Percentiles rank a stretch among this genome's conserved stretches.
Conservation (phyloP, 192 early-diverging fungal species). For the Borealophlyctis nickersoniae region DNA sequence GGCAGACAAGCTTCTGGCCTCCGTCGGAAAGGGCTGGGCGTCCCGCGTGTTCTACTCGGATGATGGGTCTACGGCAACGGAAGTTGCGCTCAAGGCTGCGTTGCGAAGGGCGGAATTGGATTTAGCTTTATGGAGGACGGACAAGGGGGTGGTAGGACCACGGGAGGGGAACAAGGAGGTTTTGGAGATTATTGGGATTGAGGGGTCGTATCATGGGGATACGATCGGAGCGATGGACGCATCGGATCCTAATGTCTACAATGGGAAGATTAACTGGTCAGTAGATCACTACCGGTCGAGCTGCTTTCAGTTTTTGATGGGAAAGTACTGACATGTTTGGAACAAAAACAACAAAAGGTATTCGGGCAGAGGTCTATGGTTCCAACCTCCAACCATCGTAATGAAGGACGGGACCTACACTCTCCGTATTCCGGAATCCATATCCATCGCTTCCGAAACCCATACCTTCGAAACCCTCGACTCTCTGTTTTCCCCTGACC, state of each 20-base stretch:
- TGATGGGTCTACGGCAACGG: conserved; percentile 76
- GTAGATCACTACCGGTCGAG: too few species aligned
- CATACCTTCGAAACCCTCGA: conserved; percentile 5
- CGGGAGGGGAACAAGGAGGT: conserved; percentile 24
- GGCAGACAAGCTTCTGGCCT: conserved; percentile 53
- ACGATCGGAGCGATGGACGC: conserved; percentile 85
- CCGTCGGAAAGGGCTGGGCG: conserved; percentile 59
- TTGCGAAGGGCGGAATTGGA: conserved; percentile 47
- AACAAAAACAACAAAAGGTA: too few species aligned
- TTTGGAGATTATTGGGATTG: conserved; percentile 63
- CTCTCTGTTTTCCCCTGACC: conserved; percentile 12
- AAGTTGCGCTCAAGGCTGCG: conserved; percentile 81
- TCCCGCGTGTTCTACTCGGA: conserved; percentile 75
- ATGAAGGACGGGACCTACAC: conserved; percentile 27
- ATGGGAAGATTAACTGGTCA: conserved; percentile 70
- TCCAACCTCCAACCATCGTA: conserved; percentile 53
- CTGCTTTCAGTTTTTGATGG: too few species aligned
- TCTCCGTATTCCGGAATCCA: conserved; percentile 16
- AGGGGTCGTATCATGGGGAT: conserved; percentile 84
- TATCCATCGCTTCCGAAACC: background rate
- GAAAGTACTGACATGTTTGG: too few species aligned
- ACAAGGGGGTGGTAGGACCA: conserved; percentile 26
- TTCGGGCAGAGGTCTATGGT: conserved; percentile 58
- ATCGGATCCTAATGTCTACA: conserved; percentile 69
- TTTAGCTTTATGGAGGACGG: background rate